phyloP scores from a whole-genome alignment of 106 monocot genomes.

The Phalaenopsis aphrodite region DNA sequence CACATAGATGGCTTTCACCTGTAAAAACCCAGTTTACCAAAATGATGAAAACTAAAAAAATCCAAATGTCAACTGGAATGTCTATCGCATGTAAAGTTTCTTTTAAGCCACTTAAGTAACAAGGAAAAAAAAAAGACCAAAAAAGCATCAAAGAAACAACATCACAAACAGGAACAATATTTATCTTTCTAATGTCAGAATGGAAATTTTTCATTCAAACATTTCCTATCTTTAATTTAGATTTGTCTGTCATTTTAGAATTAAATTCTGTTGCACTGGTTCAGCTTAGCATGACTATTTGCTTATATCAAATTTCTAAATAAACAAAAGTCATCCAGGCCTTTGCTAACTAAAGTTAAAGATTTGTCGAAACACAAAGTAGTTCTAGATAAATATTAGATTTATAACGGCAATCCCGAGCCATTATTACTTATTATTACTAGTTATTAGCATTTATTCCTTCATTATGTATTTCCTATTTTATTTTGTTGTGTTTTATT shows the following conservation, averaged over 20 bases:
- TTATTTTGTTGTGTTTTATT: too few species aligned
- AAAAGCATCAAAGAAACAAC: not conserved
- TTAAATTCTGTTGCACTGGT: not conserved
- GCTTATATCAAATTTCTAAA: not conserved
- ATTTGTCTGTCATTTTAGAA: not conserved
- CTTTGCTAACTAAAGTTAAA: not conserved
- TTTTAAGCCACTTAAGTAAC: not conserved
- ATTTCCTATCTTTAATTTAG: not conserved
- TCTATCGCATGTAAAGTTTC: not conserved
- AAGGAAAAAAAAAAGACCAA: not conserved
- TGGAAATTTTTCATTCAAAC: not conserved
- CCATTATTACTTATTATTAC: too few species aligned
- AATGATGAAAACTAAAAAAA: not conserved
- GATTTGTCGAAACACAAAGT: not conserved
- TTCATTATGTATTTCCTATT: too few species aligned
- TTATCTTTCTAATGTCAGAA: not conserved
- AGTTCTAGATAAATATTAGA: too few species aligned
- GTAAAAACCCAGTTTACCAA: constrained; percentile 13
- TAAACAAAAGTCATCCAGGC: not conserved
- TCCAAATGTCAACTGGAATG: not conserved
- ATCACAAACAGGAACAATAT: not conserved
- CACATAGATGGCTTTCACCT: constrained; percentile 94
- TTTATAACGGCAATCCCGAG: too few species aligned
- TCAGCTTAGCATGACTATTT: not conserved
- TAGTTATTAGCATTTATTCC: too few species aligned